Conservation (phyloP, 2,329 filamentous ascomycete genomes). For the Parastagonospora avenae region DNA sequence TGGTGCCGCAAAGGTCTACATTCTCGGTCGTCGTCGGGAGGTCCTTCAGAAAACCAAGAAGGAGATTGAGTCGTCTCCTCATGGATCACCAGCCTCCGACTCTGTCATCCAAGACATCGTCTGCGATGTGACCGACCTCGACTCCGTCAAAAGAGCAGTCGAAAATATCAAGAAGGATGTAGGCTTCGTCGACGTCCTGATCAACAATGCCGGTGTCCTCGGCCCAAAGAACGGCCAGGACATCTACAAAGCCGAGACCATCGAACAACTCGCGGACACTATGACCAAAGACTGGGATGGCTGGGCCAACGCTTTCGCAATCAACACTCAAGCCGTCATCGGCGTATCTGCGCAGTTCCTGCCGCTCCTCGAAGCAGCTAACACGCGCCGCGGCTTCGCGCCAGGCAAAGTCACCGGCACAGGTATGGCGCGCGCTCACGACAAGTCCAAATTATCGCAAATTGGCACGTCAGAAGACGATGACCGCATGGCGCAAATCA, state of each 20-base stretch:
- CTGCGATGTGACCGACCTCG: slow-evolving; percentile 51
- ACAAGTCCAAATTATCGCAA: slow-evolving; percentile 18
- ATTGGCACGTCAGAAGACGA: slow-evolving; percentile 37
- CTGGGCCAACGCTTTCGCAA: slow-evolving; percentile 48
- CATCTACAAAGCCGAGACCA: slow-evolving; percentile 50
- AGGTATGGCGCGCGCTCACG: slow-evolving; percentile 30
- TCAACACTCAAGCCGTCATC: slow-evolving; percentile 53
- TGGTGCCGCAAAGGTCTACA: slow-evolving; percentile 51
- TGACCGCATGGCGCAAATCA: slow-evolving; percentile 52
- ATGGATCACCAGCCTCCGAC: slow-evolving; percentile 20
- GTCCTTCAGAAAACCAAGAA: slow-evolving; percentile 49
- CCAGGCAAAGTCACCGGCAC: slow-evolving; percentile 37
- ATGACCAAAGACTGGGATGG: slow-evolving; percentile 40
- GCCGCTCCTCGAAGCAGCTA: slow-evolving; percentile 52
- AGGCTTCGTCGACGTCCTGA: slow-evolving; percentile 57
- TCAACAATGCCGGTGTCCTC: slow-evolving; percentile 58
- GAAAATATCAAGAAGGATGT: slow-evolving; percentile 49
- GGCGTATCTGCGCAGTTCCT: slow-evolving; percentile 53
- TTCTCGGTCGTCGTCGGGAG: slow-evolving; percentile 51
- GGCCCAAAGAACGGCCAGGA: slow-evolving; percentile 51
- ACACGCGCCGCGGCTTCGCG: slow-evolving; percentile 49
- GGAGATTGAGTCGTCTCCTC: slow-evolving; percentile 39
- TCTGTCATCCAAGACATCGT: slow-evolving; percentile 47
- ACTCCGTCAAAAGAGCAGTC: slow-evolving; percentile 49
- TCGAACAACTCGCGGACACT: slow-evolving; percentile 51